Conservation (phyloP, 1,284 basidiomycete genomes). For the Limonomyces culmigenus region DNA sequence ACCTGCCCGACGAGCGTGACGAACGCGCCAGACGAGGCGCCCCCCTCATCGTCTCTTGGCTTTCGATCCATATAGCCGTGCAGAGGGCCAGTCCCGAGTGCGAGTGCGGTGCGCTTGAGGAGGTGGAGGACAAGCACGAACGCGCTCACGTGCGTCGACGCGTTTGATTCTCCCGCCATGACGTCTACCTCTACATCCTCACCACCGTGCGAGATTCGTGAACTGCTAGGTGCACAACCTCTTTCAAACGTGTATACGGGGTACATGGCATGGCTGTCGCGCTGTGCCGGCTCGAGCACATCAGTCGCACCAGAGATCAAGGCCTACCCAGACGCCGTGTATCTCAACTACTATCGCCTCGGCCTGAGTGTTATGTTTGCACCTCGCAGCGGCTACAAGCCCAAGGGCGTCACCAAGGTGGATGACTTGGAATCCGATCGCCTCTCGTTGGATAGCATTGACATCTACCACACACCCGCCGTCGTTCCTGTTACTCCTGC, state of each 20-base stretch:
- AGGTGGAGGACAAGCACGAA: no score
- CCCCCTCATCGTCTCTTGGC: no score
- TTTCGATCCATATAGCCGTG: no score
- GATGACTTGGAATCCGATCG: conserved; percentile 30
- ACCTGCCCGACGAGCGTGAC: no score
- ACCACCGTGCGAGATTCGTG: conserved; percentile 15
- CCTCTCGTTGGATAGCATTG: conserved; percentile 51
- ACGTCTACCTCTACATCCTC: conserved; percentile 1
- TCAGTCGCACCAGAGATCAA: conserved; percentile 43
- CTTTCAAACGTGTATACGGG: no score
- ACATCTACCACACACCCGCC: conserved; percentile 55
- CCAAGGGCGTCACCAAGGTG: conserved; percentile 23
- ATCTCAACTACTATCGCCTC: conserved; percentile 66
- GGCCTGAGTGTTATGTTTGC: conserved; percentile 67
- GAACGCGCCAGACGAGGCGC: no score
- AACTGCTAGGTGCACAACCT: conserved; percentile 25
- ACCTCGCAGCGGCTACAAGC: conserved; percentile 43
- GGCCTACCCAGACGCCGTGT: conserved; percentile 65
- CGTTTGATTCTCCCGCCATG: not conserved
- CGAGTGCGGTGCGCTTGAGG: no score
- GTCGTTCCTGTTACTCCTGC: conserved; percentile 6
- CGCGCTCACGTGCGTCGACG: not conserved
- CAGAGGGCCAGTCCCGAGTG: no score
- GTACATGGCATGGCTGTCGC: conserved; percentile 23
- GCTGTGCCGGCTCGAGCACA: conserved; percentile 7